A percentile compares a stretch with the other conserved stretches of the same genome.
Conservation (phyloP, 2,329 filamentous ascomycete species). For the Colletotrichum higginsianum region DNA sequence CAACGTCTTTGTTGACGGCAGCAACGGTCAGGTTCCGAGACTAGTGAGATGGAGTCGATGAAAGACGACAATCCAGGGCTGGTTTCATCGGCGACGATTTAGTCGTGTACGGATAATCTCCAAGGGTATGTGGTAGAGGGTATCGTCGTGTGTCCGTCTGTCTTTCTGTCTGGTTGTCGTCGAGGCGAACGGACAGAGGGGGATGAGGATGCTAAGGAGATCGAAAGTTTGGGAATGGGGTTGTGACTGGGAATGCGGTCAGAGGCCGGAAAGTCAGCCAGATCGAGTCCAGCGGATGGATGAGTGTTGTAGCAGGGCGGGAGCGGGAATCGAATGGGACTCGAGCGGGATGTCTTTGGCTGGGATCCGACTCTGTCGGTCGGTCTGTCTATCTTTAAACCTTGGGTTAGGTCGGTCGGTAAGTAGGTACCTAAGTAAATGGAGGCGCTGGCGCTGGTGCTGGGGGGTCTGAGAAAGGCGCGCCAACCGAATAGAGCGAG, state of each 20-base stretch:
- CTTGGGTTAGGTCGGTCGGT: neutral
- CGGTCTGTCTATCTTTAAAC: neutral
- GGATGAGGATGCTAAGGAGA: conserved; percentile 9
- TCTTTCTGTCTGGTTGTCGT: neutral
- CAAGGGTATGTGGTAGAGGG: conserved; percentile 1
- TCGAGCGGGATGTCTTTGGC: conserved; percentile 37
- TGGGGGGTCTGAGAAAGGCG: conserved; percentile 8
- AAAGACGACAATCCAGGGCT: conserved; percentile 1
- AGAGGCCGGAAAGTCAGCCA: conserved; percentile 28
- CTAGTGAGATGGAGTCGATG: neutral
- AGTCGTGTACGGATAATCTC: neutral
- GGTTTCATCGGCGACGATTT: neutral
- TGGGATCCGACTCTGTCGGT: conserved; percentile 23
- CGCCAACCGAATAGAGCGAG: conserved; percentile 29
- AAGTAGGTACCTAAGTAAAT: no score
- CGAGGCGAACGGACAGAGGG: conserved; percentile 16
- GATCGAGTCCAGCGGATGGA: conserved; percentile 28
- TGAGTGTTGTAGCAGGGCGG: conserved; percentile 40
- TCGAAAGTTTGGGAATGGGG: conserved; percentile 6
- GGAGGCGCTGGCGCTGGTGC: conserved; percentile 3
- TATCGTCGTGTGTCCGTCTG: neutral
- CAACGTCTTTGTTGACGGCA: conserved; percentile 13
- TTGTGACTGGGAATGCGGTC: conserved; percentile 35
- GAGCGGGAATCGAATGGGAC: conserved; percentile 38
- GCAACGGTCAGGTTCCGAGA: neutral